Conservation (phyloP, 139 green algal species). For the Tetraselmis chui region DNA sequence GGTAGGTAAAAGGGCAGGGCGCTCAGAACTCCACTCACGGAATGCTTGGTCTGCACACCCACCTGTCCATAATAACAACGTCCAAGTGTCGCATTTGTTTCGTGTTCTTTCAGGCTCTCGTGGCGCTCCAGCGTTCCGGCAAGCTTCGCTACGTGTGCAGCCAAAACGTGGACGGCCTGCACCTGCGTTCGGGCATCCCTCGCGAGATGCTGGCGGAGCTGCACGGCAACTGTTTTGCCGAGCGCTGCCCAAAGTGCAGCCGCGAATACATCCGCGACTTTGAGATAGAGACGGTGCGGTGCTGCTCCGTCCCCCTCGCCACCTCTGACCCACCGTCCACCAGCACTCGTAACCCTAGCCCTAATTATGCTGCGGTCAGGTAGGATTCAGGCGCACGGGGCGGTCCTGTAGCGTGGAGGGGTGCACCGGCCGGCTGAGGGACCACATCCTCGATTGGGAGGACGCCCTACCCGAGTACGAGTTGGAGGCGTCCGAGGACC, state of each 20-base stretch:
- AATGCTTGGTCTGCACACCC: too few species aligned
- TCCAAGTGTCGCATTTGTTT: not conserved
- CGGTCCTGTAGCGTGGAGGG: slow-evolving; percentile 46
- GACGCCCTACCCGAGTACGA: slow-evolving; percentile 77
- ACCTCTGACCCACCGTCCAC: not conserved
- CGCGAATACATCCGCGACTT: slow-evolving; percentile 83
- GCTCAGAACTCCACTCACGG: not conserved
- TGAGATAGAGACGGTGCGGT: slow-evolving; percentile 75
- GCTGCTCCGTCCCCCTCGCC: not conserved
- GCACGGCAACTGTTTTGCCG: slow-evolving; percentile 93
- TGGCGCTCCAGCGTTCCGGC: slow-evolving; percentile 39
- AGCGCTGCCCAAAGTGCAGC: slow-evolving; percentile 72
- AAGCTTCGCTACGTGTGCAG: slow-evolving; percentile 49
- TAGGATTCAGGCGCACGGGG: slow-evolving; percentile 82
- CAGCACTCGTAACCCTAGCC: not conserved
- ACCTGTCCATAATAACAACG: too few species aligned
- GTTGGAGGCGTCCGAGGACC: slow-evolving; percentile 53
- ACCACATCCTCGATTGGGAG: slow-evolving; percentile 88
- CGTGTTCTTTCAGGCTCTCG: slow-evolving; percentile 28
- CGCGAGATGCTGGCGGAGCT: slow-evolving; percentile 74
- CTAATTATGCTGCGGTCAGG: too few species aligned
- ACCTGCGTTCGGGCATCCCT: slow-evolving; percentile 74
- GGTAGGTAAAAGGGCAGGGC: slow-evolving; percentile 5
- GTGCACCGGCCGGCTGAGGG: slow-evolving; percentile 55
- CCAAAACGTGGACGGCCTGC: slow-evolving; percentile 88